Evolutionary conservation across 306 rosid species (phyloP).

Genomic region (Trifolium dubium): DNA sequence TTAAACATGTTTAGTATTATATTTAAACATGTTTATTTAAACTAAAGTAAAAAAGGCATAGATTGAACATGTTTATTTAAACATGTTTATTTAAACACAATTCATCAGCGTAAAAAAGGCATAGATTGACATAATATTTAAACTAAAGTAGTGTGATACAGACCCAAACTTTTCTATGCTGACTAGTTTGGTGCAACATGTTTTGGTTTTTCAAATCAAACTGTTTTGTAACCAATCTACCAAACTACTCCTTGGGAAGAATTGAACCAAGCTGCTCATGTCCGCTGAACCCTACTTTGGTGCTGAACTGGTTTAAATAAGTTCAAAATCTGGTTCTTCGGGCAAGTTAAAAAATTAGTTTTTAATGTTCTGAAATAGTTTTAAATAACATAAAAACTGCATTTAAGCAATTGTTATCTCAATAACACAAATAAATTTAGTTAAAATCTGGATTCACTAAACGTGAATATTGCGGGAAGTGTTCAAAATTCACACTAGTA

Average conservation of each 20-base stretch:
- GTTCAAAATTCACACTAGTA: slow-evolving; percentile 9
- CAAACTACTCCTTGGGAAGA: not conserved
- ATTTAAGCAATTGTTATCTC: slow-evolving; percentile 1
- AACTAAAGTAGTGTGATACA: not conserved
- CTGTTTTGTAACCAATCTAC: not conserved
- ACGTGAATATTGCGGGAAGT: not conserved
- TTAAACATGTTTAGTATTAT: too few relatives aligned
- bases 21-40: too few relatives aligned
- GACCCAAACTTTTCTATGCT: not conserved
- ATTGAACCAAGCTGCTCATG: not conserved
- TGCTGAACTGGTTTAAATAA: not conserved
- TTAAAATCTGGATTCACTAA: not conserved
- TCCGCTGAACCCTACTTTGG: not conserved
- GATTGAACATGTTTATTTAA: too few relatives aligned
- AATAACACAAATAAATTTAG: not conserved
- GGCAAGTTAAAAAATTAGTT: not conserved
- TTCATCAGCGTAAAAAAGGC: not conserved
- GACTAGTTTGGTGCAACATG: not conserved
- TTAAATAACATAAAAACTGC: not conserved
- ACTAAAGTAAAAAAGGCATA: too few relatives aligned
- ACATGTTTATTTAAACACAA: not conserved
- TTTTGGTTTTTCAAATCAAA: not conserved
- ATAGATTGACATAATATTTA: not conserved
- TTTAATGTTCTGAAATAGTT: not conserved
- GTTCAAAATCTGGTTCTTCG: not conserved